phyloP scores from a whole-genome alignment of 1,284 basidiomycete genomes.

The Rhodotorula sp. region DNA sequence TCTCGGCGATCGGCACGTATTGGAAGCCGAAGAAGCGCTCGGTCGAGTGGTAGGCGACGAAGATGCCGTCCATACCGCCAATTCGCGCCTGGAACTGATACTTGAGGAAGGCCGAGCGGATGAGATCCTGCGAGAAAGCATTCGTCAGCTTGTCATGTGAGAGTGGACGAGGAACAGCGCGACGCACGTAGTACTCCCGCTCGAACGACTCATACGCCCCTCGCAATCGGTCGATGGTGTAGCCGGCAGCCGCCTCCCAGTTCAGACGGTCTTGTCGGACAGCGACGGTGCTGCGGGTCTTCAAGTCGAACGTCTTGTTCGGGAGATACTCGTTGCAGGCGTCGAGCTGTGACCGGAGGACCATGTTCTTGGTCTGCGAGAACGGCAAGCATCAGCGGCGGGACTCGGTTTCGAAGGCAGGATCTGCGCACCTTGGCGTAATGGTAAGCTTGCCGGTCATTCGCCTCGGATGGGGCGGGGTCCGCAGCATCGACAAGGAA shows the following conservation, averaged over 20 bases:
- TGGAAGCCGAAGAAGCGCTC: conserved; percentile 88
- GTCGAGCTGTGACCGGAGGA: conserved; percentile 95
- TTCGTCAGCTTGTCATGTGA: background rate
- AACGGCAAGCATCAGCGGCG: background rate
- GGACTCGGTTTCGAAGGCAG: background rate
- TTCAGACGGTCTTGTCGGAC: conserved; percentile 85
- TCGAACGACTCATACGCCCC: conserved; percentile 72
- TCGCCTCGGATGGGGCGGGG: conserved; percentile 47
- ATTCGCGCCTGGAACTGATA: conserved; percentile 97
- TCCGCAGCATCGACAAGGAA: conserved; percentile 57
- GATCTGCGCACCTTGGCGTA: conserved; percentile 66
- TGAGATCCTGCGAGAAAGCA: conserved; percentile 60
- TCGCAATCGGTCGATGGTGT: conserved; percentile 62
- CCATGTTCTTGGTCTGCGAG: conserved; percentile 64
- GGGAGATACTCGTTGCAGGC: conserved; percentile 78
- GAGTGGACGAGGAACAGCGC: no score
- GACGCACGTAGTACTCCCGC: conserved; percentile 68
- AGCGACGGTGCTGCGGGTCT: conserved; percentile 82
- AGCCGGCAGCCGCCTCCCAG: conserved; percentile 66
- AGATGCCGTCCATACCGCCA: conserved; percentile 94
- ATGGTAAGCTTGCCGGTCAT: conserved; percentile 64
- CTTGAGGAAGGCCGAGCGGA: conserved; percentile 90
- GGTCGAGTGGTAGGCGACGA: conserved; percentile 94
- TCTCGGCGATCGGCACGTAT: conserved; percentile 81
- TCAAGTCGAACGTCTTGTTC: conserved; percentile 90